Conservation (phyloP, 1,139 yeast species). For the Kurtzmaniella quercitrusa region DNA sequence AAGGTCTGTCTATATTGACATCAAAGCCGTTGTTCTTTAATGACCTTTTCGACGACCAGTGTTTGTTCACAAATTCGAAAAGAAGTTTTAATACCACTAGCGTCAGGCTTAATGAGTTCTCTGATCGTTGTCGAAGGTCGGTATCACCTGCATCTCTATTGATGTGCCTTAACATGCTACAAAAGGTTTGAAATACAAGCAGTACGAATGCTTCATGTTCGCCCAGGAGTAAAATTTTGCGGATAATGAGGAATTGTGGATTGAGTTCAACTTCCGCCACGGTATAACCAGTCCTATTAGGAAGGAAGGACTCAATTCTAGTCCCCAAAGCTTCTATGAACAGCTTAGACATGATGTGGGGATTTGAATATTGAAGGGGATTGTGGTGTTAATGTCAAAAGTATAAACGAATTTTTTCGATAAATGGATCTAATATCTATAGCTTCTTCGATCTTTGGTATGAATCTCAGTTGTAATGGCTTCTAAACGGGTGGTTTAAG, state of each 20-base stretch:
- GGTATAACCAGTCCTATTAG: slow-evolving; percentile 37
- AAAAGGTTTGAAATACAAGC: slow-evolving; percentile 21
- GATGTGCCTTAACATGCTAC: slow-evolving; percentile 22
- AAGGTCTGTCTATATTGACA: slow-evolving; percentile 7
- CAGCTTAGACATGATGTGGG: slow-evolving; percentile 10
- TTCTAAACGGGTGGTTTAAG: too few species aligned
- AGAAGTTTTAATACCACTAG: slow-evolving; percentile 32
- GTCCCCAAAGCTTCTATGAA: slow-evolving; percentile 20
- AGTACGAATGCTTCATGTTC: slow-evolving; percentile 16
- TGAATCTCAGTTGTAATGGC: too few species aligned
- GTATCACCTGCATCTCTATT: slow-evolving; percentile 25
- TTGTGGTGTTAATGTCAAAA: too few species aligned
- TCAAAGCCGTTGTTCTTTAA: background rate
- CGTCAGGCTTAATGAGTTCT: slow-evolving; percentile 30
- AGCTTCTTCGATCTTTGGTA: too few species aligned
- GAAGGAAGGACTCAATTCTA: slow-evolving; percentile 34
- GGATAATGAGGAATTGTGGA: slow-evolving; percentile 35
- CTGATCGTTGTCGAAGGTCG: slow-evolving; percentile 30
- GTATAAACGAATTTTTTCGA: too few species aligned
- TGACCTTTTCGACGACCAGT: slow-evolving; percentile 23
- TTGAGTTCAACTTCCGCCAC: slow-evolving; percentile 43
- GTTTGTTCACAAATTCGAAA: slow-evolving; percentile 23
- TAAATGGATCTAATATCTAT: too few species aligned
- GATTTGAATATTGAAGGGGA: background rate
- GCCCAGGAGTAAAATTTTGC: slow-evolving; percentile 24